A percentile compares a stretch with the other conserved stretches of the same genome.
Evolutionary conservation across 129 eudicot genomes (phyloP).

Genomic region (Artemisia annua): DNA sequence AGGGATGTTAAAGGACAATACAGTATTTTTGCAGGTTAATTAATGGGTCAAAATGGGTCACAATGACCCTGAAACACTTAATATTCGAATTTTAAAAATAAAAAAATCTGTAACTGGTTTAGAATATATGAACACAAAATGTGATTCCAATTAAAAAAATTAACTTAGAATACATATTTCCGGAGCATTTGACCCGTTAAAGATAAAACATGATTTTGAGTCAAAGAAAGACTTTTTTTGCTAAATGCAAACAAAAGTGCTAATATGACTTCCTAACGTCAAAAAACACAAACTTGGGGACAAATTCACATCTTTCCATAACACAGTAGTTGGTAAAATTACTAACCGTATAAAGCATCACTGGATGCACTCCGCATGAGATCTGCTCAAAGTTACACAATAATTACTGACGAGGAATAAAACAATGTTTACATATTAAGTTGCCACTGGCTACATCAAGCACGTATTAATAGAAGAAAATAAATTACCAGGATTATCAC

Average conservation of each 20-base stretch:
- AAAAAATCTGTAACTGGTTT: neutral
- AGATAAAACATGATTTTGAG: neutral
- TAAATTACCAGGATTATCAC: constrained; percentile 57
- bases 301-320: neutral
- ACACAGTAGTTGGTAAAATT: neutral
- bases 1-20: neutral
- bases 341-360: constrained; percentile 58
- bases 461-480: neutral
- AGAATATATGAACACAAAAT: neutral
- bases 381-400: constrained; percentile 43
- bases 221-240: neutral
- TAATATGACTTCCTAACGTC: neutral
- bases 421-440: neutral
- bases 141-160: neutral
- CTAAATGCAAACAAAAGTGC: neutral
- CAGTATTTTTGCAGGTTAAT: neutral
- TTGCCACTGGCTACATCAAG: neutral
- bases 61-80: neutral
- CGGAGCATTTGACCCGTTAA: neutral
- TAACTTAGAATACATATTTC: neutral
- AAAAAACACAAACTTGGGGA: neutral
- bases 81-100: neutral
- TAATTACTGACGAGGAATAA: neutral
- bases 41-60: neutral
- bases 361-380: constrained; percentile 65